These are phyloP conservation scores for Oryza coarctata DNA, from an alignment of 176 grass and related monocot genomes.

Conservation along the genomic window DNA sequence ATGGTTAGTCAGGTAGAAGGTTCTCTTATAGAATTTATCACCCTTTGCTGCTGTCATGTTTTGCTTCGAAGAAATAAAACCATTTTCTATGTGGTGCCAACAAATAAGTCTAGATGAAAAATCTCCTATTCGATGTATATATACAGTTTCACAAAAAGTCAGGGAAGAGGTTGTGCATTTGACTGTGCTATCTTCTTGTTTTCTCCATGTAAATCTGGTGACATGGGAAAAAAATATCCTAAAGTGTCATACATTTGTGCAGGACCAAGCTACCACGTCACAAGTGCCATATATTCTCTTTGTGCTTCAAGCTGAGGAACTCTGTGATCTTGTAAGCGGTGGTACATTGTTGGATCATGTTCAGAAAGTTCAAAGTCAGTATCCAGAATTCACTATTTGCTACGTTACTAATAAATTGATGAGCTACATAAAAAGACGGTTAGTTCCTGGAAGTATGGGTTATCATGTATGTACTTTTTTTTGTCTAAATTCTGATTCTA, in stretches of 20 bases:
- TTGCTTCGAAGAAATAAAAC: too few species aligned
- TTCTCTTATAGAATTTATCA: too few species aligned
- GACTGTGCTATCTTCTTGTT: not conserved
- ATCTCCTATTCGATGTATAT: not conserved
- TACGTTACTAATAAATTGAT: slow-evolving; percentile 72
- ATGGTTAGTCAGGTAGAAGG: too few species aligned
- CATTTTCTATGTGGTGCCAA: too few species aligned
- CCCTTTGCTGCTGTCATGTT: too few species aligned
- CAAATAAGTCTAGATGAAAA: too few species aligned
- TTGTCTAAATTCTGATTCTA: not conserved
- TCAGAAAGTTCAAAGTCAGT: slow-evolving; percentile 37
- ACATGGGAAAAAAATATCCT: not conserved
- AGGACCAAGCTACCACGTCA: slow-evolving; percentile 40
- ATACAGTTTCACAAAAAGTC: not conserved
- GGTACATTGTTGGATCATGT: slow-evolving; percentile 47
- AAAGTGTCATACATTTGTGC: slow-evolving; percentile 26
- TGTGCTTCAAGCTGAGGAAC: slow-evolving; percentile 84
- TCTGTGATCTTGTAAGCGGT: slow-evolving; percentile 61
- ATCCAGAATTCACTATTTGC: slow-evolving; percentile 73
- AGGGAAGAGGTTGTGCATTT: not conserved
- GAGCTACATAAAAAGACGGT: slow-evolving; percentile 83
- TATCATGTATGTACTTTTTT: not conserved
- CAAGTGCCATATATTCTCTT: slow-evolving; percentile 69
- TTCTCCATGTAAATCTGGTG: not conserved
- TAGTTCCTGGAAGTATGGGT: slow-evolving; percentile 21